Evolutionary conservation across 2,329 filamentous ascomycete species (phyloP).

Genomic region (Penicillium sp.): DNA sequence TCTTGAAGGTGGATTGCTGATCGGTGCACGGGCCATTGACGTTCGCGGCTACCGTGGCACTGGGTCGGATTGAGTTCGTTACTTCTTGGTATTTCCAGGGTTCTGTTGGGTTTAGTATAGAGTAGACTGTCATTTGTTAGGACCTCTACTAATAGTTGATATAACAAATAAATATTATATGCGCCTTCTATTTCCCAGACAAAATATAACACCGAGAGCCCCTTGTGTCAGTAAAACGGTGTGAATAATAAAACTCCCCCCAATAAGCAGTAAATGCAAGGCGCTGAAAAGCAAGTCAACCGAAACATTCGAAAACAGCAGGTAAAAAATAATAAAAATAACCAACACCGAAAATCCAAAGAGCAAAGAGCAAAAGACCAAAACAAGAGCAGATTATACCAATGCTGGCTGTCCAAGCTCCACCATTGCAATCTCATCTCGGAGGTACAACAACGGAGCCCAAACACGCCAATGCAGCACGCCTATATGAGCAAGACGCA

Average conservation of each 20-base stretch:
- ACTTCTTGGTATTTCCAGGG: not conserved
- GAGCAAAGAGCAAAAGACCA: not conserved
- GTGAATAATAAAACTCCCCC: not conserved
- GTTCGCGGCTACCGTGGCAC: not conserved
- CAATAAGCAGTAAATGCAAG: slow-evolving; percentile 5
- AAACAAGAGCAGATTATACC: slow-evolving; percentile 7
- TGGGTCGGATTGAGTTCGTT: not conserved
- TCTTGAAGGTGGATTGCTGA: not conserved
- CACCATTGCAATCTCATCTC: slow-evolving; percentile 20
- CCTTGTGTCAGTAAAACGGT: not conserved
- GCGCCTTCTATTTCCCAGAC: slow-evolving; percentile 6
- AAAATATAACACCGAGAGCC: slow-evolving; percentile 3
- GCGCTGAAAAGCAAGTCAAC: slow-evolving; percentile 17
- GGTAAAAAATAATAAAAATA: not conserved
- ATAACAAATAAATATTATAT: not conserved
- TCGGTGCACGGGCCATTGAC: slow-evolving; percentile 11
- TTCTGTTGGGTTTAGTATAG: not conserved
- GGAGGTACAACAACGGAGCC: slow-evolving; percentile 61
- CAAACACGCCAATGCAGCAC: slow-evolving; percentile 86
- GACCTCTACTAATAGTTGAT: not conserved
- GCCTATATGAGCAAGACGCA: slow-evolving; percentile 70
- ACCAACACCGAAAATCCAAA: not conserved
- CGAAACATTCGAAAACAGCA: not conserved
- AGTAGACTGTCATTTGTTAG: not conserved
- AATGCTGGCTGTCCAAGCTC: slow-evolving; percentile 8